Percentiles rank a stretch among this genome's conserved stretches.
These are phyloP conservation scores for Fusarium beomiforme DNA, from an alignment of 2,329 filamentous ascomycete species.

Conservation along the genomic window DNA sequence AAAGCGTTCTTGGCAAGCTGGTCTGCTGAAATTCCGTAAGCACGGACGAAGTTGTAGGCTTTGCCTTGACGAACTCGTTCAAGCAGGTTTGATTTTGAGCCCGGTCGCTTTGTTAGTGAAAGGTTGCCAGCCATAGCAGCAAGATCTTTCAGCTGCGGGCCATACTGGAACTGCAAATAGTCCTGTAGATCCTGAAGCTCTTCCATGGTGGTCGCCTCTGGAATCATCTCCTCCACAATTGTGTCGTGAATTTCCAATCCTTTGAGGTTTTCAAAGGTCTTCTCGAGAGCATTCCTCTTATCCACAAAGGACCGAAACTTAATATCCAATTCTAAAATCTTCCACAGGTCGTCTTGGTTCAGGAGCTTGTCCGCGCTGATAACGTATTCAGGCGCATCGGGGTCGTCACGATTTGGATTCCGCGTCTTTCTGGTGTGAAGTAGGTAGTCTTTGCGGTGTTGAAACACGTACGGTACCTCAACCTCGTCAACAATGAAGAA, in stretches of 20 bases:
- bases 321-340: constrained; percentile 92
- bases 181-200: constrained; percentile 97
- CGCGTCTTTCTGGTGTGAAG: constrained; percentile 83
- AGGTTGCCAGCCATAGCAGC: constrained; percentile 69
- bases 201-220: constrained; percentile 84
- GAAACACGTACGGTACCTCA: constrained; percentile 97
- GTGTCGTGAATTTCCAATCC: constrained; percentile 72
- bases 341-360: constrained; percentile 93
- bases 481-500: constrained; percentile 95
- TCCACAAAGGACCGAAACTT: constrained; percentile 94
- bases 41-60: constrained; percentile 83
- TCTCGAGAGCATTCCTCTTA: constrained; percentile 86
- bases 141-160: constrained; percentile 83
- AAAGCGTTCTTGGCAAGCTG: constrained; percentile 88
- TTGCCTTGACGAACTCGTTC: constrained; percentile 85
- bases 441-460: constrained; percentile 97
- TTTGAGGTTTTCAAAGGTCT: constrained; percentile 79
- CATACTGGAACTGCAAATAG: constrained; percentile 95
- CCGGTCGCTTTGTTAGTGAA: constrained; percentile 80
- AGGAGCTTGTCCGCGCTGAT: constrained; percentile 87
- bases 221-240: constrained; percentile 85
- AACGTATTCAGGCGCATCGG: constrained; percentile 76
- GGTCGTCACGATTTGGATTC: constrained; percentile 70
- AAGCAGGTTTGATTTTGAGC: constrained; percentile 81
- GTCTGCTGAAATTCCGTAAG: constrained; percentile 90